These are phyloP conservation scores for Neonectria magnoliae DNA, from an alignment of 2,329 filamentous ascomycete genomes.

Conservation along the genomic window DNA sequence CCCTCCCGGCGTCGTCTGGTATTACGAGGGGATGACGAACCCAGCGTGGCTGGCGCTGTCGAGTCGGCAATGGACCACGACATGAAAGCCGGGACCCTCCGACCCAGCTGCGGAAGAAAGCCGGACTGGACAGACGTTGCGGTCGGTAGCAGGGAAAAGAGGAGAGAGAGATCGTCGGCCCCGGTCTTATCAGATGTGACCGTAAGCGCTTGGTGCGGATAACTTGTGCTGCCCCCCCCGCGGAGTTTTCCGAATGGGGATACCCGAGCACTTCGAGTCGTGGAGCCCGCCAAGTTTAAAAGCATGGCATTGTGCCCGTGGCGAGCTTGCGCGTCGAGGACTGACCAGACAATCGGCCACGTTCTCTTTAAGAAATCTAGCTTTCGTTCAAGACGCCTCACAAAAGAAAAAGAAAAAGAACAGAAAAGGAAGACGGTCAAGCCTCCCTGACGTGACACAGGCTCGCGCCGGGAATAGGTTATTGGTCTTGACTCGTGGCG, in stretches of 20 bases:
- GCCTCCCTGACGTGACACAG: not conserved
- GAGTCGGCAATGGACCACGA: not conserved
- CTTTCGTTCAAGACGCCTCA: not conserved
- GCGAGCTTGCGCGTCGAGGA: not conserved
- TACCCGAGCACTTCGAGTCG: not conserved
- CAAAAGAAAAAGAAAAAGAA: not conserved
- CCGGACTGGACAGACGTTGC: not conserved
- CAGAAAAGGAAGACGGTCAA: not conserved
- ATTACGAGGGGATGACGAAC: constrained; percentile 31
- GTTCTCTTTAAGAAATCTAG: not conserved
- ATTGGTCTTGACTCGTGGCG: not conserved
- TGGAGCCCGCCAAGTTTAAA: not conserved
- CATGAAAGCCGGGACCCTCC: no score
- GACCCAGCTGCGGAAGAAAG: not conserved
- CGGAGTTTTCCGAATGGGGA: not conserved
- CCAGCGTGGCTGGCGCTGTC: not conserved
- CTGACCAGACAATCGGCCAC: not conserved
- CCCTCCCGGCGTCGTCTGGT: constrained; percentile 3
- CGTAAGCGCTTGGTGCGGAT: not conserved
- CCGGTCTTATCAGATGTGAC: not conserved
- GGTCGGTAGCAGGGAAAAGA: not conserved
- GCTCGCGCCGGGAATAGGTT: not conserved
- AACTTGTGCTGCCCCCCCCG: not conserved
- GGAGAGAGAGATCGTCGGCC: not conserved
- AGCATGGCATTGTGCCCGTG: not conserved